A percentile compares a stretch with the other conserved stretches of the same genome.
Conservation (phyloP, 352 stramenopile genomes). For the Phytophthora cactorum region DNA sequence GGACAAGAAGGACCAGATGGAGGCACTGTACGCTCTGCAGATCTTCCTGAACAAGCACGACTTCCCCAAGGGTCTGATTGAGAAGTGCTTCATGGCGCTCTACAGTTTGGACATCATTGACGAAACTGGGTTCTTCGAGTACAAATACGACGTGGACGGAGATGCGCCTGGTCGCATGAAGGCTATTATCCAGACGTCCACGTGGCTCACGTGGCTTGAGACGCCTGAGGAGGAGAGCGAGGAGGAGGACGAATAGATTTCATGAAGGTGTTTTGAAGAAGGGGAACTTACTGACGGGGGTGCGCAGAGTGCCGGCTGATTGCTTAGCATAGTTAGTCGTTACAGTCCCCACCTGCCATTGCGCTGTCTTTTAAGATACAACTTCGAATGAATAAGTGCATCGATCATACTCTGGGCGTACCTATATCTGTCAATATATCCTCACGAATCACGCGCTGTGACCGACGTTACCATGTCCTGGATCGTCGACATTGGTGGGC, state of each 20-base stretch:
- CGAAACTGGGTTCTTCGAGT: constrained; percentile 83
- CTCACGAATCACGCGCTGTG: constrained; percentile 85
- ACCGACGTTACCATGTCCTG: constrained; percentile 93
- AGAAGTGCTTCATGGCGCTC: constrained; percentile 88
- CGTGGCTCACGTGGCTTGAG: constrained; percentile 86
- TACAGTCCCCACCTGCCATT: not conserved
- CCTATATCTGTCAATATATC: not conserved
- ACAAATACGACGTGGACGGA: constrained; percentile 87
- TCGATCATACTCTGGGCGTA: constrained; percentile 15
- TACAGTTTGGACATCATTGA: constrained; percentile 86
- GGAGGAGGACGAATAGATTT: constrained; percentile 80
- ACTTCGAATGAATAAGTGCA: constrained; percentile 42
- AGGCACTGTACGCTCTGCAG: constrained; percentile 80
- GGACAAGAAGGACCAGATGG: constrained; percentile 69
- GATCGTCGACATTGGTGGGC: constrained; percentile 89
- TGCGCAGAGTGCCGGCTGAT: constrained; percentile 5
- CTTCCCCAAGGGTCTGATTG: constrained; percentile 79
- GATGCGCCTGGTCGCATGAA: constrained; percentile 80
- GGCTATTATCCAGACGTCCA: constrained; percentile 82
- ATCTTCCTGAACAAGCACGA: constrained; percentile 76
- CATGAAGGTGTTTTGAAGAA: constrained; percentile 33
- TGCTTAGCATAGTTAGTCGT: constrained; percentile 17
- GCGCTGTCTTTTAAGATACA: constrained; percentile 33
- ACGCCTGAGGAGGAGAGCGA: constrained; percentile 76
- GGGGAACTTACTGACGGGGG: constrained; percentile 17